Percentiles rank a stretch among this genome's conserved stretches.
Conservation (phyloP, 768 basidiomycete genomes). For the Suillus subaureus region DNA sequence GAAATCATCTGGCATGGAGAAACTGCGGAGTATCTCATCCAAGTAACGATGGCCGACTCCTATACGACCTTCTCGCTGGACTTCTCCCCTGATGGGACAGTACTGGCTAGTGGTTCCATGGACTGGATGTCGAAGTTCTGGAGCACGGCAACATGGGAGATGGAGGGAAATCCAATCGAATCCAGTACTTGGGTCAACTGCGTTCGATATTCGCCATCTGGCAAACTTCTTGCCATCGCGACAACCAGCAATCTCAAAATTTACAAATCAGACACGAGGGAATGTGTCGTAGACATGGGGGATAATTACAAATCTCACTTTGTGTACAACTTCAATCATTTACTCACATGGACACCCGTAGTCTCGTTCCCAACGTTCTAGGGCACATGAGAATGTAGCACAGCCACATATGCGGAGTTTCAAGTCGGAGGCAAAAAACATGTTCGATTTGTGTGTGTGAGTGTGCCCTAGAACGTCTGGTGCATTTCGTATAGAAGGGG, state of each 20-base stretch:
- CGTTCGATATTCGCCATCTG: background rate
- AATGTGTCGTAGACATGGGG: background rate
- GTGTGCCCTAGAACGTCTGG: no score
- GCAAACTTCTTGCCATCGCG: background rate
- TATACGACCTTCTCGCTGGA: background rate
- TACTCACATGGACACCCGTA: background rate
- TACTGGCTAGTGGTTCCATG: background rate
- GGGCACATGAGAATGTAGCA: no score
- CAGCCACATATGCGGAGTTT: no score
- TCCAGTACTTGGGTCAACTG: background rate
- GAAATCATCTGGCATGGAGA: background rate
- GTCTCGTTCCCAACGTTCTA: no score
- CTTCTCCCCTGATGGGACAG: background rate
- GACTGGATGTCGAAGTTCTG: background rate
- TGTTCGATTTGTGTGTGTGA: no score
- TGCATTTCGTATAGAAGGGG: no score
- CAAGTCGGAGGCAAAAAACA: no score
- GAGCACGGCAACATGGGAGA: background rate
- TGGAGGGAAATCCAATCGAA: background rate
- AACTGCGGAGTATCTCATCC: background rate
- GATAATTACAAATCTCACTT: background rate
- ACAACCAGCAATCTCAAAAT: background rate
- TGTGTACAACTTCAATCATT: background rate
- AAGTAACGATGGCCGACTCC: background rate
- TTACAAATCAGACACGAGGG: background rate